Conservation (phyloP, 306 rosid genomes). For the Amphicarpaea edgeworthii region DNA sequence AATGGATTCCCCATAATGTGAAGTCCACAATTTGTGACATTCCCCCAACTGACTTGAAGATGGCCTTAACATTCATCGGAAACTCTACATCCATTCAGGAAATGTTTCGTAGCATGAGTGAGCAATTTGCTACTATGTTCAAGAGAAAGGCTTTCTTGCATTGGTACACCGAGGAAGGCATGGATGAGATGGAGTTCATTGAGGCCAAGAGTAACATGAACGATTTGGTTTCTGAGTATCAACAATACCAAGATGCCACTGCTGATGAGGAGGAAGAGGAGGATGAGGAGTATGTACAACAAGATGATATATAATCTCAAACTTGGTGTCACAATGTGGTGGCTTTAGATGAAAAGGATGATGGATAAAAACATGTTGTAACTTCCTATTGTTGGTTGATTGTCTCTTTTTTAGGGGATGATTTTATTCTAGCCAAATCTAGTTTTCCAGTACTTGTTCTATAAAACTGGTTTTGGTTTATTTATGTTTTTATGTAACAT, state of each 20-base stretch:
- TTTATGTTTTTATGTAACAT: constrained; percentile 3
- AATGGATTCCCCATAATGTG: constrained; percentile 84
- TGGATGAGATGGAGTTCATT: constrained; percentile 56
- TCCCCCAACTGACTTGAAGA: constrained; percentile 79
- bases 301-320: constrained; percentile 37
- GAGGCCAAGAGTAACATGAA: constrained; percentile 76
- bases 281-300: not conserved
- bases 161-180: constrained; percentile 55
- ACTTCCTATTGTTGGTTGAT: constrained; percentile 70
- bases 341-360: not conserved
- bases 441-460: constrained; percentile 39
- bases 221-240: constrained; percentile 77
- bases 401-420: constrained; percentile 35
- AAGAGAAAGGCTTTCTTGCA: constrained; percentile 60
- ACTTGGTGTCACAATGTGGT: not conserved
- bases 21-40: constrained; percentile 83
- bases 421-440: constrained; percentile 42
- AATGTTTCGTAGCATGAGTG: constrained; percentile 54
- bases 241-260: constrained; percentile 86
- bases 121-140: constrained; percentile 57
- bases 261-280: constrained; percentile 74
- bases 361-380: constrained; percentile 47
- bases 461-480: constrained; percentile 37
- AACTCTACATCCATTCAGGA: constrained; percentile 52
- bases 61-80: constrained; percentile 82